phyloP scores from a whole-genome alignment of 768 basidiomycete species.

The Cystofilobasidium bisporidii region DNA sequence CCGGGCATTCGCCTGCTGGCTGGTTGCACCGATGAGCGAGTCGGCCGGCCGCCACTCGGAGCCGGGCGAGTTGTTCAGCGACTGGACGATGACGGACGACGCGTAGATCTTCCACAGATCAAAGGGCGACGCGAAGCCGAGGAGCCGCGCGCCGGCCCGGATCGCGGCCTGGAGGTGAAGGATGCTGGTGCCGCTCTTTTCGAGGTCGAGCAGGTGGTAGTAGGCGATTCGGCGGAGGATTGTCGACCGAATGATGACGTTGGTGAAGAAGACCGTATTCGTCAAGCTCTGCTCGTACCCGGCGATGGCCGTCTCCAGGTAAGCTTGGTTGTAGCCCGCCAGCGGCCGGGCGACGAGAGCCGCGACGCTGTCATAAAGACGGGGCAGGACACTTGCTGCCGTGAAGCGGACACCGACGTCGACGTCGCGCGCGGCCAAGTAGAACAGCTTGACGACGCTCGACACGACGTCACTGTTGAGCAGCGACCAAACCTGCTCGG shows the following conservation, averaged over 20 bases:
- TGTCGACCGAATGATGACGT: conserved; percentile 51
- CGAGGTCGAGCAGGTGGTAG: conserved; percentile 68
- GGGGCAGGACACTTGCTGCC: conserved; percentile 51
- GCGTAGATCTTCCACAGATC: conserved; percentile 70
- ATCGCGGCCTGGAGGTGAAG: conserved; percentile 49
- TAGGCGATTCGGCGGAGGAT: conserved; percentile 69
- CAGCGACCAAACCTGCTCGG: conserved; percentile 47
- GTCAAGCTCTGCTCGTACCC: conserved; percentile 51
- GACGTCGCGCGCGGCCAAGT: conserved; percentile 51
- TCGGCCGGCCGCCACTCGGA: conserved; percentile 40
- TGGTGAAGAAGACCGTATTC: conserved; percentile 59
- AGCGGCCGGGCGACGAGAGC: conserved; percentile 34
- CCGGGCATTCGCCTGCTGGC: conserved; percentile 54
- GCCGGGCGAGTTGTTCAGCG: conserved; percentile 41
- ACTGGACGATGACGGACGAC: conserved; percentile 53
- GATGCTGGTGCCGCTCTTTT: conserved; percentile 39
- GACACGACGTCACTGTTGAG: conserved; percentile 37
- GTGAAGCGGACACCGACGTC: conserved; percentile 82
- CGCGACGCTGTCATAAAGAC: conserved; percentile 36
- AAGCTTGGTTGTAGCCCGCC: conserved; percentile 43
- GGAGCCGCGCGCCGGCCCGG: conserved; percentile 51
- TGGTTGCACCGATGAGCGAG: conserved; percentile 63
- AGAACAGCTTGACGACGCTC: conserved; percentile 47
- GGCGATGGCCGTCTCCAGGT: conserved; percentile 46
- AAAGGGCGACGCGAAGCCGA: conserved; percentile 56